Evolutionary conservation across 129 eudicot species (phyloP).

Genomic region (Centrapalus pauciflorus): DNA sequence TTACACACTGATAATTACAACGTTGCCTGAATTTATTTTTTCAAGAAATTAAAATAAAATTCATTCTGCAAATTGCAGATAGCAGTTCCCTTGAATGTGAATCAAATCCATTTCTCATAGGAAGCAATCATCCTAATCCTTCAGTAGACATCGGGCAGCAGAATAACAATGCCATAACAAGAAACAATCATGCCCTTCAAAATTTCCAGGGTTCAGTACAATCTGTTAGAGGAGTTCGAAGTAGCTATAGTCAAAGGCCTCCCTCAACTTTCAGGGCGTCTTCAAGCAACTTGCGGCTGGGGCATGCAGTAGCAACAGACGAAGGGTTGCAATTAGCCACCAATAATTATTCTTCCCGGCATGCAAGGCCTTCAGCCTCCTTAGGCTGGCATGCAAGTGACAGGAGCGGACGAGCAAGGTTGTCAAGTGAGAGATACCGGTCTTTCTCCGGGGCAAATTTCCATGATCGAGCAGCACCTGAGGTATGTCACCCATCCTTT

Average conservation of each 20-base stretch:
- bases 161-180: constrained; percentile 25
- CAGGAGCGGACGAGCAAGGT: constrained; percentile 42
- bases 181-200: constrained; percentile 38
- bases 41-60: neutral
- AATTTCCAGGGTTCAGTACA: constrained; percentile 33
- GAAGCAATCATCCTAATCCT: constrained; percentile 37
- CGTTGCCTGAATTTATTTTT: neutral
- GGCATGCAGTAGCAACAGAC: constrained; percentile 33
- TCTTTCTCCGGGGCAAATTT: constrained; percentile 31
- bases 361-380: constrained; percentile 38
- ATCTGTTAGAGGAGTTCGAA: constrained; percentile 44
- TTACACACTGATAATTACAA: constrained; percentile 13
- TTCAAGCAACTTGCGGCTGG: constrained; percentile 41
- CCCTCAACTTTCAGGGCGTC: constrained; percentile 43
- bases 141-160: constrained; percentile 43
- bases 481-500: too few species aligned
- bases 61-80: constrained; percentile 24
- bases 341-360: constrained; percentile 48
- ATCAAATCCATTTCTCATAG: constrained; percentile 33
- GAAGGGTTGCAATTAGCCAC: constrained; percentile 44
- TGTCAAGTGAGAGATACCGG: constrained; percentile 44
- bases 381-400: constrained; percentile 44
- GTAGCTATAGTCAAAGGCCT: constrained; percentile 47
- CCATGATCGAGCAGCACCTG: constrained; percentile 42
- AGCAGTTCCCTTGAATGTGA: constrained; percentile 23